phyloP scores from a whole-genome alignment of 257 asterid genomes.

The Catharanthus roseus region DNA sequence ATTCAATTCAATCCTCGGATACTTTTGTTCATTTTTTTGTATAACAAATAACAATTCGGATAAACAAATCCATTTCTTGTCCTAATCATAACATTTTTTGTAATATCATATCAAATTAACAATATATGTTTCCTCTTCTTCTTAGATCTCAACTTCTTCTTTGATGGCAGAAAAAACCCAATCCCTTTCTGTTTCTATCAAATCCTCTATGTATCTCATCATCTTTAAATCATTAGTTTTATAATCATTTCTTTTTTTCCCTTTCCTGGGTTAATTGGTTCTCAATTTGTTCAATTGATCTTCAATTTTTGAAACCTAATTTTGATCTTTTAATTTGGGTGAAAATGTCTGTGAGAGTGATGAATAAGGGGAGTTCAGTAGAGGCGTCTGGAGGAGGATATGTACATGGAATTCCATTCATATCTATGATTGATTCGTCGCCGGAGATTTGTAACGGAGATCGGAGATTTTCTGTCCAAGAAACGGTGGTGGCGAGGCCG shows the following conservation, averaged over 20 bases:
- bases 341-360: conserved; percentile 37
- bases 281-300: too few species aligned
- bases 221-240: conserved; percentile 16
- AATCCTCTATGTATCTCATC: conserved; percentile 17
- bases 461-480: conserved; percentile 27
- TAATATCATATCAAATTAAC: conserved; percentile 12
- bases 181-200: not conserved
- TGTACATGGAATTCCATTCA: conserved; percentile 30
- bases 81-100: conserved; percentile 13
- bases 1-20: conserved; percentile 33
- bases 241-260: not conserved
- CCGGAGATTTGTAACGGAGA: conserved; percentile 32
- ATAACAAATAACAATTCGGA: conserved; percentile 14
- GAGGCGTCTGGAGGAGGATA: conserved; percentile 22
- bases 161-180: conserved; percentile 12
- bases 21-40: conserved; percentile 16
- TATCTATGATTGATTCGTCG: conserved; percentile 21
- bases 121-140: conserved; percentile 21
- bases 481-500: conserved; percentile 22
- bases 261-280: too few species aligned
- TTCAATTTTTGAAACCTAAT: too few species aligned
- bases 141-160: conserved; percentile 29
- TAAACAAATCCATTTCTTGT: conserved; percentile 7
- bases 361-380: conserved; percentile 34
- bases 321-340: conserved; percentile 3